Evolutionary conservation across 352 stramenopile species (phyloP).

Genomic region (Globisporangium nunn): DNA sequence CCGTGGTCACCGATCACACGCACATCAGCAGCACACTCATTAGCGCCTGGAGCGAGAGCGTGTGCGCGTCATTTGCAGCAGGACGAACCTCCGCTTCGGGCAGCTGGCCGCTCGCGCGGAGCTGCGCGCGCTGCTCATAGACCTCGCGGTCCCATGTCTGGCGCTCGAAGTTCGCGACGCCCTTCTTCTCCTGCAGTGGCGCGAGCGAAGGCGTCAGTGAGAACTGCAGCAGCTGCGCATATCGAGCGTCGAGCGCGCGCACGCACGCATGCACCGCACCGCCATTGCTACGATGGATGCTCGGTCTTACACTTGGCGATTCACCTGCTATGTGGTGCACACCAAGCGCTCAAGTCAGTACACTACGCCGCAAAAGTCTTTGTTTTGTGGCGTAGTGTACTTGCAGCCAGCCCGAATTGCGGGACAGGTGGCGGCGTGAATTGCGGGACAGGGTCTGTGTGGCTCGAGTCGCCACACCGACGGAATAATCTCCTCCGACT

Average conservation of each 20-base stretch:
- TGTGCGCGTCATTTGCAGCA: not conserved
- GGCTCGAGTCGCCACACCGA: conserved; percentile 4
- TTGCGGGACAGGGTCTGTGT: too few species aligned
- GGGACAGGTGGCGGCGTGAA: too few species aligned
- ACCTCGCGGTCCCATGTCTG: conserved; percentile 78
- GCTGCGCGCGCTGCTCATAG: conserved; percentile 72
- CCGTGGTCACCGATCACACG: too few species aligned
- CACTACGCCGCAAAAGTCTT: not conserved
- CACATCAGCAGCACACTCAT: not conserved
- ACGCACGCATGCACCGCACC: conserved; percentile 2
- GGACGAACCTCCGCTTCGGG: conserved; percentile 35
- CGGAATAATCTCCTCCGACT: conserved; percentile 12
- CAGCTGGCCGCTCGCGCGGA: conserved; percentile 65
- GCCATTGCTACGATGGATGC: conserved; percentile 2
- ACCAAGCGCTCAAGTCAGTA: not conserved
- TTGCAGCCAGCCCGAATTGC: not conserved
- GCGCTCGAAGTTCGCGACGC: conserved; percentile 74
- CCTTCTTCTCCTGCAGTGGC: conserved; percentile 39
- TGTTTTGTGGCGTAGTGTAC: not conserved
- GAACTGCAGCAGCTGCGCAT: not conserved
- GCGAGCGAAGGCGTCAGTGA: not conserved
- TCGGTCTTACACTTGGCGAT: too few species aligned
- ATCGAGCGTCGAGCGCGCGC: not conserved
- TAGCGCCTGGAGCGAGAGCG: not conserved
- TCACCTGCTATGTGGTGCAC: too few species aligned